phyloP scores from a whole-genome alignment of 352 stramenopile species.

The Pythium guiyangense region DNA sequence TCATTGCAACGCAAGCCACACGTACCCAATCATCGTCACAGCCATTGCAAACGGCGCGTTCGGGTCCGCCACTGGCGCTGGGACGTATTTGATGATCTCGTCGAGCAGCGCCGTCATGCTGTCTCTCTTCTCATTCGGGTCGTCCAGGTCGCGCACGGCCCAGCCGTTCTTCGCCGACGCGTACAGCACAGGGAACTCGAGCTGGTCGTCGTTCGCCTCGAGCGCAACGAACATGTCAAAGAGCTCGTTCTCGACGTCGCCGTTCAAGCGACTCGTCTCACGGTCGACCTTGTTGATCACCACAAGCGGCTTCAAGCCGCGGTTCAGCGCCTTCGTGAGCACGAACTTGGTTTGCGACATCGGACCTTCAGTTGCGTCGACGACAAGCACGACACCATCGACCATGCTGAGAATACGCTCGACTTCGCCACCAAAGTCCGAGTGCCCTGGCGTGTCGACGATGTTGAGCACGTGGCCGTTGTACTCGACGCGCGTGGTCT shows the following conservation, averaged over 20 bases:
- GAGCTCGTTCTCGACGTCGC: constrained; percentile 95
- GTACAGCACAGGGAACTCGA: constrained; percentile 97
- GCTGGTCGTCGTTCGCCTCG: constrained; percentile 91
- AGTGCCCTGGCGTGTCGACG: constrained; percentile 97
- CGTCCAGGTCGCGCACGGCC: constrained; percentile 89
- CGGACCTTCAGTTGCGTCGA: constrained; percentile 95
- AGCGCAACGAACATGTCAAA: constrained; percentile 97
- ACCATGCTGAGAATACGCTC: constrained; percentile 97
- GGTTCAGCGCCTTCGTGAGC: constrained; percentile 93
- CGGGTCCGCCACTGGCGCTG: constrained; percentile 79
- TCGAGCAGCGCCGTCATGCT: constrained; percentile 97
- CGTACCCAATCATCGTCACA: constrained; percentile 92
- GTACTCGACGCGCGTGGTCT: constrained; percentile 96
- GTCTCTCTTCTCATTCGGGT: constrained; percentile 44
- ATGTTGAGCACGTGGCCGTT: constrained; percentile 94
- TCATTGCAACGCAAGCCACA: neutral
- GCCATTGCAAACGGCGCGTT: constrained; percentile 92
- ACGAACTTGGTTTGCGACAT: constrained; percentile 99
- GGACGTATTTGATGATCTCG: constrained; percentile 93
- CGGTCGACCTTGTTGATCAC: constrained; percentile 99
- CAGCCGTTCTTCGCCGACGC: constrained; percentile 95
- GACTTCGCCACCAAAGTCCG: constrained; percentile 99
- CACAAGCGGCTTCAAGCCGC: constrained; percentile 92
- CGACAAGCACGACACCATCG: constrained; percentile 96
- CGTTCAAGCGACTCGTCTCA: constrained; percentile 85